Percentiles rank a stretch among this genome's conserved stretches.
phyloP scores from a whole-genome alignment of 1,139 yeast genomes.

The Debaryomyces coudertii region DNA sequence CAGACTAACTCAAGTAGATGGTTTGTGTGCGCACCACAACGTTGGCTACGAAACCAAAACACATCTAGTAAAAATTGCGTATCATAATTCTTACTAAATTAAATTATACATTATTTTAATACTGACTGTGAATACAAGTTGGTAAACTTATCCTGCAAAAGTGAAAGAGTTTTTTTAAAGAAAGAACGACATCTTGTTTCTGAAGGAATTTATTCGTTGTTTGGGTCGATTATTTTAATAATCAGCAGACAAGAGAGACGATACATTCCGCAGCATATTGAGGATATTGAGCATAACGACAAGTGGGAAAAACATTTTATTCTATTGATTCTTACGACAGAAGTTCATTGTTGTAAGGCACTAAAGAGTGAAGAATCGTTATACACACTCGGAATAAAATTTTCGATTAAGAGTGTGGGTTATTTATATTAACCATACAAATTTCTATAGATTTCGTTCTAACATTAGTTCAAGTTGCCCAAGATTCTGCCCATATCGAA shows the following conservation, averaged over 20 bases:
- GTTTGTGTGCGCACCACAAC: neutral
- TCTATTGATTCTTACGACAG: neutral
- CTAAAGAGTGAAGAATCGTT: neutral
- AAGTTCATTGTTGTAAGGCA: neutral
- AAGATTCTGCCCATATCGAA: conserved; percentile 23
- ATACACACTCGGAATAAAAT: conserved; percentile 4
- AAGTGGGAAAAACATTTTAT: neutral
- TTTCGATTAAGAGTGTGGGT: neutral
- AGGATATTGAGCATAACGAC: neutral
- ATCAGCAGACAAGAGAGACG: neutral
- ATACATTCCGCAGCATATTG: too few species aligned
- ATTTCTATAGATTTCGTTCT: neutral
- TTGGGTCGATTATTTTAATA: neutral
- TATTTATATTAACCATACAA: neutral
- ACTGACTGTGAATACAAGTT: neutral
- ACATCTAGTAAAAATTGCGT: neutral
- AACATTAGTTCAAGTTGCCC: conserved; percentile 11
- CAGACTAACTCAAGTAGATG: neutral
- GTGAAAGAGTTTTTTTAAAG: neutral
- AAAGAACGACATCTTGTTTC: neutral
- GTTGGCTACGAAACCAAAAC: conserved; percentile 4
- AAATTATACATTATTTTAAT: neutral
- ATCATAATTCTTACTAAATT: neutral
- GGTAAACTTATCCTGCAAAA: neutral
- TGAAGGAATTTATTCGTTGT: neutral